phyloP scores from a whole-genome alignment of 352 stramenopile genomes.

The Pythium scleroteichum region DNA sequence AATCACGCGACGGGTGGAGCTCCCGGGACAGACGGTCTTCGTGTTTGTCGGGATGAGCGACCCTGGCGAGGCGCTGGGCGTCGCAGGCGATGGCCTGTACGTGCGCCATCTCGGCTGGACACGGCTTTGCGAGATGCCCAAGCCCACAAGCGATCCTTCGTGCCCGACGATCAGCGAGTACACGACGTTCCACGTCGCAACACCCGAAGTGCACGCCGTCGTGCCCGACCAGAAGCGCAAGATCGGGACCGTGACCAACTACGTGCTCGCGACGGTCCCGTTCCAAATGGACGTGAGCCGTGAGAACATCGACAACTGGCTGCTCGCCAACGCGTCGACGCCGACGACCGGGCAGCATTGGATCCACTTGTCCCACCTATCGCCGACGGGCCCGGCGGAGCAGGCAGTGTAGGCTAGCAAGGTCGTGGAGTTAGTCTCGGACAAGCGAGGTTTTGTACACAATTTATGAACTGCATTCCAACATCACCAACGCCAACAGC shows the following conservation, averaged over 20 bases:
- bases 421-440: too few species aligned
- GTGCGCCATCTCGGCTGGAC: slow-evolving; percentile 18
- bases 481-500: too few species aligned
- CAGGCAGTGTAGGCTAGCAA: too few species aligned
- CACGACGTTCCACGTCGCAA: slow-evolving; percentile 8
- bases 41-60: slow-evolving; percentile 13
- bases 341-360: not conserved
- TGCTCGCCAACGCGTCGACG: slow-evolving; percentile 1
- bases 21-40: not conserved
- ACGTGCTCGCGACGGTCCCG: slow-evolving; percentile 11
- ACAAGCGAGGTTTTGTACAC: too few species aligned
- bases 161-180: not conserved
- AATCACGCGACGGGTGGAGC: not conserved
- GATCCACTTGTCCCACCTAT: not conserved
- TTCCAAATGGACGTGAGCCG: slow-evolving; percentile 14
- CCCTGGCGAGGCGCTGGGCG: not conserved
- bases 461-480: too few species aligned
- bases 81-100: slow-evolving; percentile 8
- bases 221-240: slow-evolving; percentile 16
- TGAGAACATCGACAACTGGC: slow-evolving; percentile 16
- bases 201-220: slow-evolving; percentile 1
- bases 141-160: not conserved
- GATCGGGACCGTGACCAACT: slow-evolving; percentile 17
- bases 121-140: slow-evolving; percentile 2
- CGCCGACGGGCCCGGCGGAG: too few species aligned